A percentile compares a stretch with the other conserved stretches of the same genome.
Conservation (phyloP, 192 early-diverging fungal genomes). For the Backusella tuberculispora region DNA sequence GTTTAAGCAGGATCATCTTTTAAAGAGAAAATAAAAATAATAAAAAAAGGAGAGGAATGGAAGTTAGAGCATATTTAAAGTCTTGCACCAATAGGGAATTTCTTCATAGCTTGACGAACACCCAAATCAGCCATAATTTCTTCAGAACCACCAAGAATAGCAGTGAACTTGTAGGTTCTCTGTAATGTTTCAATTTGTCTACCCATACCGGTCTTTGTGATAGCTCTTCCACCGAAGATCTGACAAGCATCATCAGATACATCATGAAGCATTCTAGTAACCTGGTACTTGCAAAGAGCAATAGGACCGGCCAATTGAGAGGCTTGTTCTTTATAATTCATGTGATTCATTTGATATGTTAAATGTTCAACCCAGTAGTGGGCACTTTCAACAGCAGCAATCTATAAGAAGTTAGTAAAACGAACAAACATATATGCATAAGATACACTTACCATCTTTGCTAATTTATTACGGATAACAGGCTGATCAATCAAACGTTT, state of each 20-base stretch:
- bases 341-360: conserved; percentile 71
- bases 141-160: conserved; percentile 49
- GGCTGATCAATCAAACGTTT: conserved; percentile 69
- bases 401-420: conserved; percentile 20
- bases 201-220: conserved; percentile 80
- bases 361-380: conserved; percentile 63
- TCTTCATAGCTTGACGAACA: conserved; percentile 40
- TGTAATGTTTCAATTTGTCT: conserved; percentile 63
- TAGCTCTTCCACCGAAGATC: conserved; percentile 74
- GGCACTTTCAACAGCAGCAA: conserved; percentile 50
- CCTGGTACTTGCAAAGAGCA: conserved; percentile 60
- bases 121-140: conserved; percentile 60
- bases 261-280: conserved; percentile 60
- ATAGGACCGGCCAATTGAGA: conserved; percentile 66
- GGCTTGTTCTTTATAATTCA: conserved; percentile 65
- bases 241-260: conserved; percentile 69
- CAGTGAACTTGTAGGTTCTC: conserved; percentile 57
- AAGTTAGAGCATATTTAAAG: no score
- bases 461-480: conserved; percentile 73
- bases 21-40: not conserved
- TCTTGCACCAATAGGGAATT: conserved; percentile 38
- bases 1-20: no score
- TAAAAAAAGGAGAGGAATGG: no score
- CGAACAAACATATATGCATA: not conserved
- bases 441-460: conserved; percentile 49